Evolutionary conservation across 441 rosid genomes (phyloP).

Genomic region (Viola pubescens): DNA sequence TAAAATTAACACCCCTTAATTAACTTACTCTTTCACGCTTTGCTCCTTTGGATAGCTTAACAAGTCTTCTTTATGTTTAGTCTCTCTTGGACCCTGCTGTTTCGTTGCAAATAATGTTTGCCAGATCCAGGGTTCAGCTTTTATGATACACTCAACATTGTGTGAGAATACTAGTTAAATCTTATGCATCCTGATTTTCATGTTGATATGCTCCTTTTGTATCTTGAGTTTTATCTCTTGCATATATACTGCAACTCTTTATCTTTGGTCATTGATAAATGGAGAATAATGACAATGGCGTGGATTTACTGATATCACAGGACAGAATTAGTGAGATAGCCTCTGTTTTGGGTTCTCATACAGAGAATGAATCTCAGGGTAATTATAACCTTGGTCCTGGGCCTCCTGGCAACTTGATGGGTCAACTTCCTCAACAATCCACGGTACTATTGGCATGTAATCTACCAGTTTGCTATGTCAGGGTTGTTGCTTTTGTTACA

Average conservation of each 20-base stretch:
- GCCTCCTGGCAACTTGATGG: conserved; percentile 23
- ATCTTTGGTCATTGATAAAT: no score
- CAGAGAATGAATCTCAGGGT: conserved; percentile 33
- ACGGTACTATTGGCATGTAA: conserved; percentile 42
- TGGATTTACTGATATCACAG: conserved; percentile 33
- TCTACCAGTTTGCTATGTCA: conserved; percentile 24
- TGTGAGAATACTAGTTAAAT: no score
- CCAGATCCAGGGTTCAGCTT: no score
- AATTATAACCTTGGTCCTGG: conserved; percentile 23
- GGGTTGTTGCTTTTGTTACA: conserved; percentile 12
- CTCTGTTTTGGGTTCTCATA: conserved; percentile 31
- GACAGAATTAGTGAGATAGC: conserved; percentile 62
- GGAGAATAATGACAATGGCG: not conserved
- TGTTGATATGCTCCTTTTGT: not conserved
- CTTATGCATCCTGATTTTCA: no score
- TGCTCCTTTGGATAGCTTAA: no score
- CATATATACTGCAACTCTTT: no score
- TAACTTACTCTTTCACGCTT: no score
- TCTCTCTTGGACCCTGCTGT: no score
- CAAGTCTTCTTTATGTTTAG: no score
- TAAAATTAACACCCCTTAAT: no score
- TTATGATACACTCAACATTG: no score
- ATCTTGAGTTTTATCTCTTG: not conserved
- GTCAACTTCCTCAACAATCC: conserved; percentile 35
- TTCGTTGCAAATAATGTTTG: no score